phyloP scores from a whole-genome alignment of 345 rosid genomes.

The Boechera stricta region DNA sequence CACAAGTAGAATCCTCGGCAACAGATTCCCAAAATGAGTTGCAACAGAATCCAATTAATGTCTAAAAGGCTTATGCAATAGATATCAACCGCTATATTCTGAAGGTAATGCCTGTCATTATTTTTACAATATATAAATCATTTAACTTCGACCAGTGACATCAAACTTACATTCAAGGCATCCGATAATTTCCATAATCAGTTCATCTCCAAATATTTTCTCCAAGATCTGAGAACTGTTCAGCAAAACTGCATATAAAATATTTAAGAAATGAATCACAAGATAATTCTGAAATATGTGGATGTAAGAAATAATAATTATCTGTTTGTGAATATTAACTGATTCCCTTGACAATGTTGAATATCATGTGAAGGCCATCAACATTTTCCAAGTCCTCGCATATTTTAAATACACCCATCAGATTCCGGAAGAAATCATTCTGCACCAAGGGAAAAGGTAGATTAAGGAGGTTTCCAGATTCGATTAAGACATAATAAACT shows the following conservation, averaged over 20 bases:
- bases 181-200: conserved; percentile 95
- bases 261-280: conserved; percentile 18
- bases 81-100: conserved; percentile 16
- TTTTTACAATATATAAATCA: background rate
- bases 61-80: conserved; percentile 20
- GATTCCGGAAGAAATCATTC: conserved; percentile 84
- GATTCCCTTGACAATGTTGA: conserved; percentile 89
- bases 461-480: conserved; percentile 29
- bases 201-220: conserved; percentile 93
- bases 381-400: conserved; percentile 88
- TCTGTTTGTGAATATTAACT: conserved; percentile 56
- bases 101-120: conserved; percentile 16
- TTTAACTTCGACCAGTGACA: conserved; percentile 19
- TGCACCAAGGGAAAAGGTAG: conserved; percentile 52
- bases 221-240: conserved; percentile 92
- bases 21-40: background rate
- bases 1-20: conserved; percentile 2
- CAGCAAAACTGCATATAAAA: conserved; percentile 73
- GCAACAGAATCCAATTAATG: conserved; percentile 8
- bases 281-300: conserved; percentile 19
- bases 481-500: conserved; percentile 11
- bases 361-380: conserved; percentile 94
- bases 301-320: conserved; percentile 22
- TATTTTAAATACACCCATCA: conserved; percentile 80
- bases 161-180: conserved; percentile 89